phyloP scores from a whole-genome alignment of 495 filamentous ascomycete genomes.

The Pyronema omphalodes region DNA sequence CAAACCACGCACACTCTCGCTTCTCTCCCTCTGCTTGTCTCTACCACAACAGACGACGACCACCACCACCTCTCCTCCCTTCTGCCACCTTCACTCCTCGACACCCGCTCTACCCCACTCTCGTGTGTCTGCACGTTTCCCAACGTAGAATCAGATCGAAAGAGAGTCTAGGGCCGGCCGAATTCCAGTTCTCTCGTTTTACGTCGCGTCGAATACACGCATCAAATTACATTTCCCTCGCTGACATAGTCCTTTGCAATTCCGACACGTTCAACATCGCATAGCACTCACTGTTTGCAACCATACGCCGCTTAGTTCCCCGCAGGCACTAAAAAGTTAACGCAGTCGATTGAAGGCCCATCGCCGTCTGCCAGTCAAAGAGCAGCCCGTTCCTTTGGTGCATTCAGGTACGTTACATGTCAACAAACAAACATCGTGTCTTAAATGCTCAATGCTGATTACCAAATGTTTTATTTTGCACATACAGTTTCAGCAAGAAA shows the following conservation, averaged over 20 bases:
- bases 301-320: background rate
- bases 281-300: background rate
- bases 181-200: background rate
- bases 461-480: background rate
- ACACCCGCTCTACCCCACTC: background rate
- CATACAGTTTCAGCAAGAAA: background rate
- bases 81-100: background rate
- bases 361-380: background rate
- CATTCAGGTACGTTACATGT: background rate
- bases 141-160: too few relatives aligned
- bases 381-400: background rate
- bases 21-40: background rate
- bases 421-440: background rate
- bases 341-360: background rate
- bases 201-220: background rate
- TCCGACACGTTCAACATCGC: background rate
- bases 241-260: background rate
- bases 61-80: background rate
- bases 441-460: background rate
- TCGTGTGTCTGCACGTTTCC: background rate
- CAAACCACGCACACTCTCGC: background rate
- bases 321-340: background rate
- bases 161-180: too few relatives aligned
- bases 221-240: background rate
- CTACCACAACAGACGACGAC: background rate